A percentile compares a stretch with the other conserved stretches of the same genome.
Evolutionary conservation across 345 rosid species (phyloP).

Genomic region (Ceriops decandra): DNA sequence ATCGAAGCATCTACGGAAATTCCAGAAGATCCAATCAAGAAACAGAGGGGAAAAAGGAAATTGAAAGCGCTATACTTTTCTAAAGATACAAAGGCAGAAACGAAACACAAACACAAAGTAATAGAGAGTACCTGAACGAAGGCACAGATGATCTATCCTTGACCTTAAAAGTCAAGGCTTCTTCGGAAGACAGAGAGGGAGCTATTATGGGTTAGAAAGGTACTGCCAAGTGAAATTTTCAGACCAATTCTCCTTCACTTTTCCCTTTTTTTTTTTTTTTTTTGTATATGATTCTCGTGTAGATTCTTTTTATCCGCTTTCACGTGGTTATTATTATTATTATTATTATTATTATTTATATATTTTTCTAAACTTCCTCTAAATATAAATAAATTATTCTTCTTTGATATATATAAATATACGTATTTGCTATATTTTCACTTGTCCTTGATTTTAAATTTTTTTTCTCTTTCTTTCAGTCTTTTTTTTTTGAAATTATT

Average conservation of each 20-base stretch:
- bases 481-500: not conserved
- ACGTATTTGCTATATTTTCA: not conserved
- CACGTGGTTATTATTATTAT: not conserved
- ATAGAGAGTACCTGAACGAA: conserved; percentile 16
- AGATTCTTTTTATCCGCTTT: not conserved
- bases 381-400: too few relatives aligned
- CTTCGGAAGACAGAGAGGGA: too few relatives aligned
- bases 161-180: conserved; percentile 7
- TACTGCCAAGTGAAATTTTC: conserved; percentile 10
- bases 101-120: not conserved
- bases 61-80: not conserved
- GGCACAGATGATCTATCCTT: not conserved
- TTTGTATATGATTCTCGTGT: conserved; percentile 11
- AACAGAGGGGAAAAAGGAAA: not conserved
- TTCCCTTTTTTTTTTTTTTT: not conserved
- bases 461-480: not conserved
- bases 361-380: too few relatives aligned
- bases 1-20: too few relatives aligned
- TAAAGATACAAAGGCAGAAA: not conserved
- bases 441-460: not conserved
- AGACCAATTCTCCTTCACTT: conserved; percentile 8
- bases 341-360: too few relatives aligned
- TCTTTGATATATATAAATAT: too few relatives aligned
- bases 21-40: not conserved
- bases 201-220: not conserved